Evolutionary conservation across 495 filamentous ascomycete species (phyloP).

Genomic region (Tetracladium setigerum): DNA sequence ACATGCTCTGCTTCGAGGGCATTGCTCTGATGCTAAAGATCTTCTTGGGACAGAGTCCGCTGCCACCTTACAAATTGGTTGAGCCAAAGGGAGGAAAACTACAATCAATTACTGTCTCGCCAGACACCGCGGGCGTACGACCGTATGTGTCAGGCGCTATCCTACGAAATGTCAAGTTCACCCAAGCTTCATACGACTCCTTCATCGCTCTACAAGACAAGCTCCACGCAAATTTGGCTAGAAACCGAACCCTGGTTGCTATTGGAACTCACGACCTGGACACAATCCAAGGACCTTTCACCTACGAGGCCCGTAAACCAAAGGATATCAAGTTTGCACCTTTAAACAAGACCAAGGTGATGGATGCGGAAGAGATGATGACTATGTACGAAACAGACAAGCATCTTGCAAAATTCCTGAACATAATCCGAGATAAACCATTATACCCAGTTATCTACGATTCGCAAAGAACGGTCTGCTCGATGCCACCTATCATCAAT

Average conservation of each 20-base stretch:
- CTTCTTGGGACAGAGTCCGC: slow-evolving; percentile 65
- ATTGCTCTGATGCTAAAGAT: slow-evolving; percentile 94
- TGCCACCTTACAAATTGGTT: slow-evolving; percentile 72
- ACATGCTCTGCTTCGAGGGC: slow-evolving; percentile 97
- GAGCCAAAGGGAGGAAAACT: slow-evolving; percentile 65
- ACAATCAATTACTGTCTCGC: slow-evolving; percentile 68
- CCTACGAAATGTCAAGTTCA: slow-evolving; percentile 85
- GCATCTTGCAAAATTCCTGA: slow-evolving; percentile 69
- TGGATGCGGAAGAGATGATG: slow-evolving; percentile 90
- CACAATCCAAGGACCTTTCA: slow-evolving; percentile 89
- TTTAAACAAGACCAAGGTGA: slow-evolving; percentile 80
- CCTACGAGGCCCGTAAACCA: slow-evolving; percentile 88
- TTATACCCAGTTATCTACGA: slow-evolving; percentile 98
- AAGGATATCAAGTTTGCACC: slow-evolving; percentile 86
- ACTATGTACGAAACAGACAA: slow-evolving; percentile 89
- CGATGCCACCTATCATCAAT: slow-evolving; percentile 96
- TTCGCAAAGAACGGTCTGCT: slow-evolving; percentile 79
- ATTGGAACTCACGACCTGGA: slow-evolving; percentile 98
- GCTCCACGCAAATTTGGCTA: slow-evolving; percentile 91
- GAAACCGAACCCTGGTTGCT: slow-evolving; percentile 84
- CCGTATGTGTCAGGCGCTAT: slow-evolving; percentile 84
- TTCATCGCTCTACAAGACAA: slow-evolving; percentile 99
- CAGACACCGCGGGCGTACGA: slow-evolving; percentile 73
- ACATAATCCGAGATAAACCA: slow-evolving; percentile 88
- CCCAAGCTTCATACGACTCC: slow-evolving; percentile 81